Conservation (phyloP, 306 rosid species). For the Begonia masoniana region DNA sequence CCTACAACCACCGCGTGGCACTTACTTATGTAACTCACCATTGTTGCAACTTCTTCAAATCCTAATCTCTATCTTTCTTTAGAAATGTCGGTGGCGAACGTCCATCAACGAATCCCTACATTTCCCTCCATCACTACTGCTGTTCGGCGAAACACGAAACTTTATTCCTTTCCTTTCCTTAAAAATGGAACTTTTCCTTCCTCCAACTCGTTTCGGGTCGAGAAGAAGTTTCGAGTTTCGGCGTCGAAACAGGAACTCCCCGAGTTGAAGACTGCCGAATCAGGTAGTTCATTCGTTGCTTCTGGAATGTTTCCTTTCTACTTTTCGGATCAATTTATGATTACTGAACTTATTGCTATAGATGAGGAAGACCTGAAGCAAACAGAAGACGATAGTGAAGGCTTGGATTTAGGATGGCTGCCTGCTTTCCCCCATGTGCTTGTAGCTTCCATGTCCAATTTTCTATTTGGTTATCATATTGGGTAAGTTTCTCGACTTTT, state of each 20-base stretch:
- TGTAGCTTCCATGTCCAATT: slow-evolving; percentile 69
- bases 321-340: too few relatives aligned
- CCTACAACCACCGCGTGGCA: not conserved
- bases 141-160: not conserved
- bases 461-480: slow-evolving; percentile 78
- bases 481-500: slow-evolving; percentile 32
- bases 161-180: not conserved
- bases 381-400: slow-evolving; percentile 11
- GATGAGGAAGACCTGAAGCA: not conserved
- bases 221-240: not conserved
- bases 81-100: not conserved
- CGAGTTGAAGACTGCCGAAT: not conserved
- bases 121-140: not conserved
- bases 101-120: not conserved
- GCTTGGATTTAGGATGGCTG: slow-evolving; percentile 52
- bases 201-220: not conserved
- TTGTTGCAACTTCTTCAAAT: not conserved
- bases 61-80: not conserved
- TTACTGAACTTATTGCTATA: too few relatives aligned
- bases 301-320: too few relatives aligned
- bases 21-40: not conserved
- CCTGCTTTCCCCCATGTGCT: slow-evolving; percentile 69
- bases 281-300: not conserved
- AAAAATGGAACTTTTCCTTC: not conserved
- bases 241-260: not conserved